A percentile compares a stretch with the other conserved stretches of the same genome.
These are phyloP conservation scores for Eleusine coracana DNA, from an alignment of 176 grass and related monocot genomes.

Conservation along the genomic window DNA sequence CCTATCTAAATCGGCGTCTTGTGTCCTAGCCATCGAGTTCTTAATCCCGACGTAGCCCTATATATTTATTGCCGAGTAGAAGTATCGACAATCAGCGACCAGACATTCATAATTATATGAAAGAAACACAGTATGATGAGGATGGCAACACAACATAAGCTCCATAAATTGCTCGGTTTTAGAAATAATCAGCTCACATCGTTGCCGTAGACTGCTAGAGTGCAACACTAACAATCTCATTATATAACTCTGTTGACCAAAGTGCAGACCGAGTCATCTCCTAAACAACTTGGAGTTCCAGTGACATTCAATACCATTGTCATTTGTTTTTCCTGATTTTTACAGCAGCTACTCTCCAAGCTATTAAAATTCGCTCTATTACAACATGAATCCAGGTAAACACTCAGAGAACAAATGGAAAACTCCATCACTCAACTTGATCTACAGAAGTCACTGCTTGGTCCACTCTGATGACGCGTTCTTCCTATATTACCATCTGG, in stretches of 20 bases:
- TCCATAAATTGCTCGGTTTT: neutral
- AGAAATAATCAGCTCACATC: constrained; percentile 6
- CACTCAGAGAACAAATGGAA: neutral
- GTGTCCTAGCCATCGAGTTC: too few relatives aligned
- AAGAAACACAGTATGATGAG: neutral
- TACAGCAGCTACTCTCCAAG: neutral
- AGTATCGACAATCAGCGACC: neutral
- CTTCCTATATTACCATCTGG: neutral
- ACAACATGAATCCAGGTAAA: constrained; percentile 6
- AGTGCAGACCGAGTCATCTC: neutral
- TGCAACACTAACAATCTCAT: neutral
- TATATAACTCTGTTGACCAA: neutral
- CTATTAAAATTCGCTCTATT: constrained; percentile 7
- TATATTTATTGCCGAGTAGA: too few relatives aligned
- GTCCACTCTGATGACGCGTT: neutral
- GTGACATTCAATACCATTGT: neutral
- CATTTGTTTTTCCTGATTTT: neutral
- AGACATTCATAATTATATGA: neutral
- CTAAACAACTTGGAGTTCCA: constrained; percentile 10
- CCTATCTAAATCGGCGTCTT: too few relatives aligned
- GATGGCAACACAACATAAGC: neutral
- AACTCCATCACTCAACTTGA: neutral
- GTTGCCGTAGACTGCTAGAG: neutral
- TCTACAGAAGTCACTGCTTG: neutral
- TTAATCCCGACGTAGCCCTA: too few relatives aligned